A percentile compares a stretch with the other conserved stretches of the same genome.
phyloP scores from a whole-genome alignment of 2,329 filamentous ascomycete species.

The Claviceps sp. region DNA sequence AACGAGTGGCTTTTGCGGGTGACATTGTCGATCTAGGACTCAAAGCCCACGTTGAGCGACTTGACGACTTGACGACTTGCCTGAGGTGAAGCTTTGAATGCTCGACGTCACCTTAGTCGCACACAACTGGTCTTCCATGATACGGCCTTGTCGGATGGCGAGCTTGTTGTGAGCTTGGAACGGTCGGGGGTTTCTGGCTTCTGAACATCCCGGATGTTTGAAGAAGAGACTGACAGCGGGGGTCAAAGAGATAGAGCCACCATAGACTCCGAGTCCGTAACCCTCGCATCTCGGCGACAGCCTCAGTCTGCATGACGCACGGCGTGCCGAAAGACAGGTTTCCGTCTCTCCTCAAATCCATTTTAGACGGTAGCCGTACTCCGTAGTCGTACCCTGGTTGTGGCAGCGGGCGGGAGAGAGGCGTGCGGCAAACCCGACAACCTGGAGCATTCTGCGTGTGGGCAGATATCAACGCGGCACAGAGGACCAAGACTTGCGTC shows the following conservation, averaged over 20 bases:
- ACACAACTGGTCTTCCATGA: background rate
- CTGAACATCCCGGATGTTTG: too few relatives aligned
- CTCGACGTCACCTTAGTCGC: background rate
- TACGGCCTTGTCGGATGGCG: too few relatives aligned
- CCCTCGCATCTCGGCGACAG: too few relatives aligned
- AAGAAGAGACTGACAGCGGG: too few relatives aligned
- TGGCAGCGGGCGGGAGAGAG: constrained; percentile 5
- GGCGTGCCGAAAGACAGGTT: too few relatives aligned
- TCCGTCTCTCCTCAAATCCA: background rate
- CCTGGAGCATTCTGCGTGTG: constrained; percentile 12
- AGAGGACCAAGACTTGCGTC: background rate
- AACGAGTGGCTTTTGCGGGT: background rate
- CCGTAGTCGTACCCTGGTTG: constrained; percentile 5
- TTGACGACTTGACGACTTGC: background rate
- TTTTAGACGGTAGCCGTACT: background rate
- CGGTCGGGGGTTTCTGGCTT: too few relatives aligned
- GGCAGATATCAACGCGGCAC: constrained; percentile 5
- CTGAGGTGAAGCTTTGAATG: background rate
- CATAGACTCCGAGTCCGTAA: background rate
- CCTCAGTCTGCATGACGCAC: too few relatives aligned
- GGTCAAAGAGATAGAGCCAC: background rate
- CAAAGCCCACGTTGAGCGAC: too few relatives aligned
- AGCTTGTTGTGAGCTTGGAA: too few relatives aligned
- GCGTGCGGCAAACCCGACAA: constrained; percentile 16
- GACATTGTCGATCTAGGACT: background rate